Percentiles rank a stretch among this genome's conserved stretches.
These are phyloP conservation scores for Ajuga chamaepitys DNA, from an alignment of 257 asterid genomes.

Conservation along the genomic window DNA sequence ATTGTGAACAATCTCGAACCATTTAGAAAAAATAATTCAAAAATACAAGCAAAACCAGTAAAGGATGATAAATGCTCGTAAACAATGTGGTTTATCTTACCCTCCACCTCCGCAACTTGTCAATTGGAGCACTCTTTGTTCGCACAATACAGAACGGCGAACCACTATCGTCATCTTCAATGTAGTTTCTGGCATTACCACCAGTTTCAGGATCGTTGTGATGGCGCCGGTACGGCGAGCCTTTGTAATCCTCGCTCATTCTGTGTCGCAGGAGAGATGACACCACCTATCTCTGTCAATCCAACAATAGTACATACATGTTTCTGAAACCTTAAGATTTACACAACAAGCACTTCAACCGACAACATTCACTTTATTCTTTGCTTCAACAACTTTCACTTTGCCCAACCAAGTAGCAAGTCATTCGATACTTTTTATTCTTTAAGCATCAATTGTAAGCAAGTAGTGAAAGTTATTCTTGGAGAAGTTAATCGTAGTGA, in stretches of 20 bases:
- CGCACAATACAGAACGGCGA: conserved; percentile 65
- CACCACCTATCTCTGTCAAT: conserved; percentile 21
- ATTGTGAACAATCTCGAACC: neutral
- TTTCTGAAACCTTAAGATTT: conserved; percentile 9
- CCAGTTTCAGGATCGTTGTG: conserved; percentile 61
- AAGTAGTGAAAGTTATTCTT: neutral
- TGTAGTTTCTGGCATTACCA: conserved; percentile 12
- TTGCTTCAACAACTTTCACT: neutral
- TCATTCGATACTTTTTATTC: too few relatives aligned
- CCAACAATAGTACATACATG: conserved; percentile 6
- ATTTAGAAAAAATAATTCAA: neutral
- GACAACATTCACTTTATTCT: neutral
- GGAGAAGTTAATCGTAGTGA: neutral
- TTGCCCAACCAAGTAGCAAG: too few relatives aligned
- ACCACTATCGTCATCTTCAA: conserved; percentile 38
- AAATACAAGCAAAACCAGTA: neutral
- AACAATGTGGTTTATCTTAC: conserved; percentile 35
- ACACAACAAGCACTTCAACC: neutral
- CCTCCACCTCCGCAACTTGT: conserved; percentile 80
- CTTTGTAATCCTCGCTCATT: conserved; percentile 31
- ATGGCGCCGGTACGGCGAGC: conserved; percentile 62
- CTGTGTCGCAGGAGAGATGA: conserved; percentile 78
- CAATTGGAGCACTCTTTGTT: conserved; percentile 74
- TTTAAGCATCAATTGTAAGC: neutral
- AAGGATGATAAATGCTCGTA: too few relatives aligned